These are phyloP conservation scores for Pseudogymnoascus sp. DNA, from an alignment of 2,329 filamentous ascomycete species.

Conservation along the genomic window DNA sequence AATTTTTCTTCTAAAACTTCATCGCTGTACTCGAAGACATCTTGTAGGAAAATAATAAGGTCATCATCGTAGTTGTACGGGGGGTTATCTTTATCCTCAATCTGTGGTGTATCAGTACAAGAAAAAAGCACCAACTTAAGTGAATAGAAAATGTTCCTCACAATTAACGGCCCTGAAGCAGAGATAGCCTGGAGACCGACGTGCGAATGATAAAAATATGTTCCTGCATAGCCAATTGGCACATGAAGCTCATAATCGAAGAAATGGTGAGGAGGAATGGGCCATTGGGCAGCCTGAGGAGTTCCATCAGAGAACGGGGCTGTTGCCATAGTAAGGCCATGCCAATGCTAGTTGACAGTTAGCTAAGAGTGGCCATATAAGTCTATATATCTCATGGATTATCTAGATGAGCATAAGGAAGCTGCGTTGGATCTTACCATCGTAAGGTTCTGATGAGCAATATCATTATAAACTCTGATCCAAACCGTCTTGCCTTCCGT, in stretches of 20 bases:
- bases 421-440: conserved; percentile 30
- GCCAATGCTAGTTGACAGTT: conserved; percentile 39
- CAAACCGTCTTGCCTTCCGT: conserved; percentile 36
- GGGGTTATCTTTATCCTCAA: conserved; percentile 22
- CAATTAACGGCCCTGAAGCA: conserved; percentile 42
- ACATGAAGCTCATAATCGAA: conserved; percentile 43
- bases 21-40: conserved; percentile 51
- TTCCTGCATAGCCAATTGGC: conserved; percentile 36
- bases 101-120: neutral
- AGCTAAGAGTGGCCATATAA: too few relatives aligned
- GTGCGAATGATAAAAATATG: conserved; percentile 50
- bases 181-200: conserved; percentile 44
- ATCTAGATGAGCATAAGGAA: too few relatives aligned
- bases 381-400: too few relatives aligned
- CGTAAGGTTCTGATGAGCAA: conserved; percentile 39
- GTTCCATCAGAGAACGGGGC: conserved; percentile 45
- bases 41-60: conserved; percentile 43
- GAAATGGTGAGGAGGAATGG: conserved; percentile 40
- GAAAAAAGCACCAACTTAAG: neutral
- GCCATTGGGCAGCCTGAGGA: conserved; percentile 43
- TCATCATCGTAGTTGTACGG: conserved; percentile 58
- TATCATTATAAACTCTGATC: conserved; percentile 47
- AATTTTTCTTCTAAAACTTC: conserved; percentile 42
- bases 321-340: conserved; percentile 40
- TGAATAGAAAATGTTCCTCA: conserved; percentile 20